Conservation (phyloP, 176 grass and related monocot genomes). For the Panicum miliaceum region DNA sequence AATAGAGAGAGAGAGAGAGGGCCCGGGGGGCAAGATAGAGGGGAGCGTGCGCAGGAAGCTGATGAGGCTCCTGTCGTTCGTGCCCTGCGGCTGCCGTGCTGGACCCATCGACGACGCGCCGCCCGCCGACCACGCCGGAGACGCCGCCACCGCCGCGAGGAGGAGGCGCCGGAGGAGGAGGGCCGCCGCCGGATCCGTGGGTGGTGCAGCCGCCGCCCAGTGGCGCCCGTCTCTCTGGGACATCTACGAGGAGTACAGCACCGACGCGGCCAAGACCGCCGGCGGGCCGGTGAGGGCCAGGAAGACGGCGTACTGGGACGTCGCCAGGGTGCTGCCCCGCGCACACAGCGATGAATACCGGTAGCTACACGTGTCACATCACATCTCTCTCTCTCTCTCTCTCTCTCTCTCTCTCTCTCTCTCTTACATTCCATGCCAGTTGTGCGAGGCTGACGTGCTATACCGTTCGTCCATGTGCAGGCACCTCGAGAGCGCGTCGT, state of each 20-base stretch:
- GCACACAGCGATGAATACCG: conserved; percentile 36
- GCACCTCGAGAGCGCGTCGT: conserved; percentile 48
- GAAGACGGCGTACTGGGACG: conserved; percentile 27
- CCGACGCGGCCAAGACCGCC: background rate
- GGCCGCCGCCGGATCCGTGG: background rate
- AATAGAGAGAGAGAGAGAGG: background rate
- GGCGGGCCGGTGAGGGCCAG: conserved; percentile 8
- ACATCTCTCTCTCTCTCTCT: background rate
- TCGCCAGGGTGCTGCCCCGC: conserved; percentile 43
- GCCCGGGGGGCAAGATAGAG: conserved; percentile 39
- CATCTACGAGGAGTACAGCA: conserved; percentile 56
- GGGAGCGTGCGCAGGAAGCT: conserved; percentile 53
- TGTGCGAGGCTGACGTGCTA: background rate
- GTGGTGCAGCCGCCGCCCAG: background rate
- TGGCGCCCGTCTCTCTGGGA: conserved; percentile 59
- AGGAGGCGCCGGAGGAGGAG: conserved; percentile 42
- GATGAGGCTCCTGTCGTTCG: conserved; percentile 72
- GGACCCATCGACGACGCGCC: conserved; percentile 64
- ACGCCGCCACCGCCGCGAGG: background rate
- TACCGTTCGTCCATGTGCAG: background rate
- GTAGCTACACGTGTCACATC: background rate
- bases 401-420: background rate
- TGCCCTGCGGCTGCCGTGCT: conserved; percentile 60
- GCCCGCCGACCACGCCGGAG: conserved; percentile 11
- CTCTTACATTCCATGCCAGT: background rate